Evolutionary conservation across 78 protist genomes (phyloP).

Genomic region (Dictyostelium citrinum): DNA sequence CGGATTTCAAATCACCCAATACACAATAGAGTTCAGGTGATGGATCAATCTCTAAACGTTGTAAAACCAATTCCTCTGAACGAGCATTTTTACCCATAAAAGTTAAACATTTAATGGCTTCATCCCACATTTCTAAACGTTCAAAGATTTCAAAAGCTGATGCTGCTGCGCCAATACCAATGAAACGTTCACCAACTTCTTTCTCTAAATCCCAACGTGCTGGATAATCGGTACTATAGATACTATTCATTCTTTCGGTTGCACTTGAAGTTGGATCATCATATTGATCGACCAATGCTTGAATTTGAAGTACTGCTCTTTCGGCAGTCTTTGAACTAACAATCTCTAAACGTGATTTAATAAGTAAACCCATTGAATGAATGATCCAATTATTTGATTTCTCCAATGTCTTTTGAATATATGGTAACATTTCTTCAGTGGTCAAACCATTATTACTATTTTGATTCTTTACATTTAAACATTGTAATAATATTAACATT

Average conservation of each 20-base stretch:
- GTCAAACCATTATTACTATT: slow-evolving; percentile 75
- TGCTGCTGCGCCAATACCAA: slow-evolving; percentile 77
- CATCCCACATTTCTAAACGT: slow-evolving; percentile 85
- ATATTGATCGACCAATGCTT: slow-evolving; percentile 87
- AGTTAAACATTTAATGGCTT: slow-evolving; percentile 71
- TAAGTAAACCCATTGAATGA: slow-evolving; percentile 83
- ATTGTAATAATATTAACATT: slow-evolving; percentile 48
- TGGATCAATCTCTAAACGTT: slow-evolving; percentile 26
- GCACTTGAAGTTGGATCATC: slow-evolving; percentile 46
- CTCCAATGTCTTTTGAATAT: slow-evolving; percentile 42
- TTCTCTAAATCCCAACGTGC: slow-evolving; percentile 60
- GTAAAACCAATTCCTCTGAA: slow-evolving; percentile 76
- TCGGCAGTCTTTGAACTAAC: slow-evolving; percentile 52
- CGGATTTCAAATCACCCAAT: slow-evolving; percentile 78
- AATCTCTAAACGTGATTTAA: slow-evolving; percentile 81
- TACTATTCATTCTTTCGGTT: slow-evolving; percentile 19
- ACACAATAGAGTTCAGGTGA: slow-evolving; percentile 81
- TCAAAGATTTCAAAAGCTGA: slow-evolving; percentile 85
- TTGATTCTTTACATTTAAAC: slow-evolving; percentile 51
- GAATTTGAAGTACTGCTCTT: slow-evolving; percentile 70
- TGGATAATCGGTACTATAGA: slow-evolving; percentile 57
- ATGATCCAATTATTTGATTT: slow-evolving; percentile 85
- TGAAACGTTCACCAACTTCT: slow-evolving; percentile 79
- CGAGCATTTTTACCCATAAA: slow-evolving; percentile 59
- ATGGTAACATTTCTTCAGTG: slow-evolving; percentile 85